Conservation (phyloP, 352 stramenopile genomes). For the Globisporangium nodosum region DNA sequence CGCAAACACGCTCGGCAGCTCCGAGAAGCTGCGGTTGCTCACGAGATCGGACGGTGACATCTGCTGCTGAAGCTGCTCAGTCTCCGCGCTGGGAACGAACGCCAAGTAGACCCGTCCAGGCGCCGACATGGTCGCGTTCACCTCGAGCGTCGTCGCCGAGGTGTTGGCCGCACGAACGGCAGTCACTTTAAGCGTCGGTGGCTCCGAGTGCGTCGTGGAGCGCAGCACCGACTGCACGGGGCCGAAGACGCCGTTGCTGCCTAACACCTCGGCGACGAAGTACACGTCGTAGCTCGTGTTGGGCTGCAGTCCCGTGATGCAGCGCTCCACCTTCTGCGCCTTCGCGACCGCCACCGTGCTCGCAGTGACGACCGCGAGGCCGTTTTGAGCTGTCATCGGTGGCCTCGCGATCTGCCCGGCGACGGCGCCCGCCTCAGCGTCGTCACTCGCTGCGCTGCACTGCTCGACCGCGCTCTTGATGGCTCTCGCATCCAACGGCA, state of each 20-base stretch:
- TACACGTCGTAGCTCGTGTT: slow-evolving; percentile 82
- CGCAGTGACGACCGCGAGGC: slow-evolving; percentile 14
- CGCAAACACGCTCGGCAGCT: slow-evolving; percentile 21
- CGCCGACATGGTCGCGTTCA: slow-evolving; percentile 31
- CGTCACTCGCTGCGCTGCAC: slow-evolving; percentile 7
- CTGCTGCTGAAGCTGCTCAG: background rate
- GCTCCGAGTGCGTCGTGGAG: slow-evolving; percentile 47
- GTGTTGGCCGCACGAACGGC: slow-evolving; percentile 23
- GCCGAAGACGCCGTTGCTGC: slow-evolving; percentile 78
- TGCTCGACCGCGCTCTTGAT: slow-evolving; percentile 44
- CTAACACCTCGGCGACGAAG: slow-evolving; percentile 70
- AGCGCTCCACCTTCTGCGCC: slow-evolving; percentile 50
- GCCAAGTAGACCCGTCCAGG: slow-evolving; percentile 47
- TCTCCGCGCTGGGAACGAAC: slow-evolving; percentile 24
- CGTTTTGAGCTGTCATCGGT: background rate
- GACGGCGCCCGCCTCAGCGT: background rate
- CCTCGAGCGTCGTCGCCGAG: slow-evolving; percentile 22
- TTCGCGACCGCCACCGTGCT: slow-evolving; percentile 35
- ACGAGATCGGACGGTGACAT: slow-evolving; percentile 24
- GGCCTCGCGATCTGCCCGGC: background rate
- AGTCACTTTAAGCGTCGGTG: slow-evolving; percentile 25
- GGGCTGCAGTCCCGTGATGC: slow-evolving; percentile 28
- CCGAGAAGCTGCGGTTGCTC: slow-evolving; percentile 16
- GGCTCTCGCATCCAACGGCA: slow-evolving; percentile 28
- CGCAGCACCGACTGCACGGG: slow-evolving; percentile 56